Conservation (phyloP, 2,329 filamentous ascomycete genomes). For the Ceratocystis alfenasii region DNA sequence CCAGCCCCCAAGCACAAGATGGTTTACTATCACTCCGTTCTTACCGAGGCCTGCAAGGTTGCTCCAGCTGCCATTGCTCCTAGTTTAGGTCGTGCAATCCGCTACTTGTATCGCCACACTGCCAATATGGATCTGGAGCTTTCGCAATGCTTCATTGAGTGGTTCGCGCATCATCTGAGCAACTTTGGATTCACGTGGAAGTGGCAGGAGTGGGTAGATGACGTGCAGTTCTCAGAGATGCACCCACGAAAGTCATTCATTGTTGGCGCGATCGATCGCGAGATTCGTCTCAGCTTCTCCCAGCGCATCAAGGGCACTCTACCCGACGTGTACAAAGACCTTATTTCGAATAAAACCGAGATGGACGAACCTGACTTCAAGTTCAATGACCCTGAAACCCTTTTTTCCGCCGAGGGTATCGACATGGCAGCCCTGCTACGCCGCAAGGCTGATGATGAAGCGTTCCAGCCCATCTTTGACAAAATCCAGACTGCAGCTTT, state of each 20-base stretch:
- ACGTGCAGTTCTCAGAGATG: conserved; percentile 62
- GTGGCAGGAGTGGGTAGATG: conserved; percentile 92
- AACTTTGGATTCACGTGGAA: conserved; percentile 99
- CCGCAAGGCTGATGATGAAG: conserved; percentile 73
- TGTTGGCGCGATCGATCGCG: conserved; percentile 80
- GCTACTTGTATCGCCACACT: conserved; percentile 74
- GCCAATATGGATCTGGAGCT: conserved; percentile 80
- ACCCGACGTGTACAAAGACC: conserved; percentile 64
- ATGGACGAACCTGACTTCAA: conserved; percentile 96
- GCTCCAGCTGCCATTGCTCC: conserved; percentile 93
- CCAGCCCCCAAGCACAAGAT: conserved; percentile 83
- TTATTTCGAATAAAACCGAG: conserved; percentile 81
- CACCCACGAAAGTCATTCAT: conserved; percentile 93
- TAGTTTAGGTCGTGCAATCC: conserved; percentile 81
- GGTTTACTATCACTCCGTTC: conserved; percentile 89
- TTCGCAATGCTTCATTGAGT: conserved; percentile 78
- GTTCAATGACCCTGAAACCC: conserved; percentile 63
- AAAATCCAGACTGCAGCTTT: conserved; percentile 69
- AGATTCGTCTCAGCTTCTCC: conserved; percentile 90
- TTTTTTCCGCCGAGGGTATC: conserved; percentile 73
- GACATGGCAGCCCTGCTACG: conserved; percentile 68
- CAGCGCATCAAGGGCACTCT: conserved; percentile 91
- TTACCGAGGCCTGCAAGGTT: conserved; percentile 92
- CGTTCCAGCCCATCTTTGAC: conserved; percentile 71
- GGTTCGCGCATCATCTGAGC: conserved; percentile 95